Evolutionary conservation across 495 filamentous ascomycete genomes (phyloP), one percentile per base, ranked within the genome.

Genomic region (Rostrohypoxylon terebratum): DNA sequence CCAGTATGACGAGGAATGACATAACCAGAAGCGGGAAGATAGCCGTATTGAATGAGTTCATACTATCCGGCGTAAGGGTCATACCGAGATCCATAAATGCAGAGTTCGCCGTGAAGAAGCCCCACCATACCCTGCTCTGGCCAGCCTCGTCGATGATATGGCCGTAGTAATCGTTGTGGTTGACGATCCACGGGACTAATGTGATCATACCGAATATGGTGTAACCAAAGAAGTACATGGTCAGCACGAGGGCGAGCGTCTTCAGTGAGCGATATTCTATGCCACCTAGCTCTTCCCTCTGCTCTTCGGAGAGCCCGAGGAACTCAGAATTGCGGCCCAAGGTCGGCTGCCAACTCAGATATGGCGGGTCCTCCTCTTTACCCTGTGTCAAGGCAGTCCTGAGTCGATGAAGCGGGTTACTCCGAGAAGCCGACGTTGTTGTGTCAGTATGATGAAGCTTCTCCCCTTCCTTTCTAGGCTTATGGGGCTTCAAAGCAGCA

Each of bases 181-280:
- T 38, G 59, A 92, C 73, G 33, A 98, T 97, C 94, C 94, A 99
- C 0, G 92, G 91, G 3, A 92, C 59, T 18, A 96, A 77, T 58
- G 88, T 84, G 44, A 94, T 77, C 51, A 94, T 79, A 0, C 92
- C 93, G n/a, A 97, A 77, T 3, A 92, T 33, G 63, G 91, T 90
- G 70, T 96, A 94, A 14, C 87, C 84, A 65, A 91, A 83, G 75
- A 90, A 97, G 79, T 98, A 98, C 8, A 81, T 80, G 1, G 90
- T 88, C 54, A 97, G 82, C 25, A 97, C 89, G 47, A 92, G 79
- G 1, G 92, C 91, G 38, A 98, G 78, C 5, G 93, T 93, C 78
- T 97, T 97, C 47, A 98, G 81, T 0, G 94, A 91, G 7, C 95
- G 88, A 75, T 98, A 98, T 81, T 98, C 94, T 50, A 98, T 97